Base-by-base conservation (phyloP, 208 protist species). In the Leishmania martiniquensis region DNA sequence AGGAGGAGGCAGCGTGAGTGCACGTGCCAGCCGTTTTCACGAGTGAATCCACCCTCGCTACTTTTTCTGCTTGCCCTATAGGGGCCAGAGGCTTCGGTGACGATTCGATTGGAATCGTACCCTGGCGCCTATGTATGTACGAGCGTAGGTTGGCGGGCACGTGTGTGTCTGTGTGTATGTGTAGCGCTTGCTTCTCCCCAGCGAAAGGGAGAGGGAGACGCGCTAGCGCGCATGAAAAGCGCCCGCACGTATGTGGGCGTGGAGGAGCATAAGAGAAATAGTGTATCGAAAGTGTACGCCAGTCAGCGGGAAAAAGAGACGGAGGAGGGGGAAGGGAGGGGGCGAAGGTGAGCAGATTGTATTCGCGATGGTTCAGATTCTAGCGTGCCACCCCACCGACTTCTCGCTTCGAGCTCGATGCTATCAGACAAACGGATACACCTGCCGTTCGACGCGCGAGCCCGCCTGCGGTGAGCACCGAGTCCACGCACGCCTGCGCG, bases 121-220 rank as follows among this genome's bases (percentile, higher is more conserved):
- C 9, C 34, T 2, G 45, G 39, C 32, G 63, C 49, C 39, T 69
- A 42, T 57, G 52, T n/a, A 25, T 57, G 20, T 57, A 25, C 12
- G 47, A 15, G 47, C 12, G 47, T 51, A 12, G 4, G 47, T 51
- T 4, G 4, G 57, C 37, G 57, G 29, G 57, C 37, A 29, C 37
- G 57, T 63, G 57, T 63, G 57, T 67, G 62, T 67, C 9, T 67
- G 62, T 67, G 20, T 67, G 12, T 25, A 13, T 67, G 12, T 42
- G 62, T 25, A 25, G 29, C 15, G 34, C 29, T 39, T 72, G 44
- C 29, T 25, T 37, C 32, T 37, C 49, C 55, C 44, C 49, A 10
- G 55, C 9, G 68, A 72, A 25, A 67, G 37, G 62, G 34, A 66
- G 20, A 66, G 20, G 2, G 62, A 44, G 20, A 25, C 29, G 6